A percentile compares a stretch with the other conserved stretches of the same genome.
These are phyloP conservation scores for Zygoascus meyerae DNA, from an alignment of 1,139 yeast species.

Conservation along the genomic window DNA sequence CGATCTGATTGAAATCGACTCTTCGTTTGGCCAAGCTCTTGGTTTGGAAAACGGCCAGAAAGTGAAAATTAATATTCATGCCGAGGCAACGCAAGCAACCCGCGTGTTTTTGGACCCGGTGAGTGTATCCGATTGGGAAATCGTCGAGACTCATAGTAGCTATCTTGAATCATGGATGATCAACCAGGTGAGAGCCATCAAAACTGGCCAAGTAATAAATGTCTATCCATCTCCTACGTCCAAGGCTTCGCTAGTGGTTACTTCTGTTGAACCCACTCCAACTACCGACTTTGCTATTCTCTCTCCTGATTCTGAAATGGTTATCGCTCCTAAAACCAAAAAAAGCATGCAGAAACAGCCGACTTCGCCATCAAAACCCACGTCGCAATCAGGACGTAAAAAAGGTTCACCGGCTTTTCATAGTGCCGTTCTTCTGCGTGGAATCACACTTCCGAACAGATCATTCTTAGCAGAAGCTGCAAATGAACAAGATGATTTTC, in stretches of 20 bases:
- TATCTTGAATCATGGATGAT: conserved; percentile 68
- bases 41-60: conserved; percentile 42
- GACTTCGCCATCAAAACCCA: background rate
- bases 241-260: conserved; percentile 57
- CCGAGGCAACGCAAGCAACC: conserved; percentile 47
- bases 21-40: conserved; percentile 44
- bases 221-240: conserved; percentile 68
- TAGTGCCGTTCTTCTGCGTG: conserved; percentile 41
- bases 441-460: conserved; percentile 51
- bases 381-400: background rate
- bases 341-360: conserved; percentile 3
- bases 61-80: conserved; percentile 38
- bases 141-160: conserved; percentile 77
- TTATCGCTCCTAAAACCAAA: conserved; percentile 65
- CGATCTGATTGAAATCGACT: conserved; percentile 46
- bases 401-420: background rate
- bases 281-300: conserved; percentile 47
- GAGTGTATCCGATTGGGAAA: conserved; percentile 82
- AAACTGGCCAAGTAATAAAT: conserved; percentile 52
- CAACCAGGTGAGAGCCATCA: conserved; percentile 75
- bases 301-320: conserved; percentile 69
- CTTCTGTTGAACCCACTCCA: conserved; percentile 50
- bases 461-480: conserved; percentile 10
- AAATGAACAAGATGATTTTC: conserved; percentile 13
- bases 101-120: conserved; percentile 74